A percentile compares a stretch with the other conserved stretches of the same genome.
These are phyloP conservation scores for Zea luxurians DNA, from an alignment of 176 grass and related monocot genomes.

Conservation along the genomic window DNA sequence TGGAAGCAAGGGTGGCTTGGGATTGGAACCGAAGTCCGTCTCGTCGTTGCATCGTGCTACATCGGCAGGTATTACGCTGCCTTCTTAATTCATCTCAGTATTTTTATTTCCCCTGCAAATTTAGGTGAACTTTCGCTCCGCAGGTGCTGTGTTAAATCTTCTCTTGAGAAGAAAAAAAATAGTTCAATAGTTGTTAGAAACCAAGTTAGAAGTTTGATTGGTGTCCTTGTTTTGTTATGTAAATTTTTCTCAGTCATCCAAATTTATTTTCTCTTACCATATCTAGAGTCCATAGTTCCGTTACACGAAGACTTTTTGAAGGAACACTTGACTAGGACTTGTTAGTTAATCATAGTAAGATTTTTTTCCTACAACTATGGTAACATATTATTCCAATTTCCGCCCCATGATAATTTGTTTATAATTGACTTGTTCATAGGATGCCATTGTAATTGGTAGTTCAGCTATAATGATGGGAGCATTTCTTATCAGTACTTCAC, in stretches of 20 bases:
- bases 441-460: not conserved
- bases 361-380: not conserved
- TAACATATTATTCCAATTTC: not conserved
- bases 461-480: not conserved
- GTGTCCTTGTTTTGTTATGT: not conserved
- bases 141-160: too few relatives aligned
- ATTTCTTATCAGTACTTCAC: not conserved
- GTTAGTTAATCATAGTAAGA: not conserved
- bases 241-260: not conserved
- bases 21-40: conserved; percentile 35
- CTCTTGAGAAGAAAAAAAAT: not conserved
- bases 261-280: not conserved
- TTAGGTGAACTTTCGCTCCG: not conserved
- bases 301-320: not conserved
- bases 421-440: not conserved
- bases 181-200: not conserved
- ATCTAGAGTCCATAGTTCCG: not conserved
- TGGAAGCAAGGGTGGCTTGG: conserved; percentile 30
- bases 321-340: not conserved
- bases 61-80: conserved; percentile 48
- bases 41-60: conserved; percentile 45
- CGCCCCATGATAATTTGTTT: not conserved
- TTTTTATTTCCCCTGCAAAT: not conserved
- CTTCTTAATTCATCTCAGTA: not conserved
- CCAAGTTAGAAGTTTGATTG: not conserved